Evolutionary conservation across 2,329 filamentous ascomycete species (phyloP), one percentile per base, ranked within the genome.

Genomic region (Colletotrichum sp.): DNA sequence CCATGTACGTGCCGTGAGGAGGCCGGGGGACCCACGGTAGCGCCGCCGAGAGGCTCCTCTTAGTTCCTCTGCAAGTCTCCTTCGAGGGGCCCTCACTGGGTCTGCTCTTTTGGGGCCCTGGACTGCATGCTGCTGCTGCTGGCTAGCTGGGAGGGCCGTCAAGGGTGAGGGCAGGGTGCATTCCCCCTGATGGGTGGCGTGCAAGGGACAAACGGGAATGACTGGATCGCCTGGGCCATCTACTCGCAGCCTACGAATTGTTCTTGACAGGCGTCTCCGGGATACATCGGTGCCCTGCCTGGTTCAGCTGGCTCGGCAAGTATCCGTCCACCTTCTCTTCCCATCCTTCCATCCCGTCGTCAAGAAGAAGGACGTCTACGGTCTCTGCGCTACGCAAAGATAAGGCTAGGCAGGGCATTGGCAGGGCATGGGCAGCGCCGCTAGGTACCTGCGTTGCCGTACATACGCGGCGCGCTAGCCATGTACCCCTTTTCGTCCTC

Each of bases 401-500:
- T 68, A 65, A 36, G 69, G 63, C 63, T 52, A 34, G 48, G 28
- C 30, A 34, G 22, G 55, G 70, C 70, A 28, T 30, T 30, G 28
- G 34, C 34, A 36, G 34, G 34, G 39, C 39, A 48, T 48, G 22
- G 64, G 63, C 63, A 28, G 57, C 34, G 30, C 48, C 25, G 48
- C 32, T 34, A 68, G 64, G 64, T 75, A 75, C 73, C 73, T 75
- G 73, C 70, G 73, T 75, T 57, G 36, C 22, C 73, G 32, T 66
- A 68, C 63, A 30, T 68, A 44, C 57, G 59, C 64, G 63, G 69
- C 55, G 44, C 64, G 32, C 36, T 65, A 65, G 27, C 22, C 25
- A 68, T 68, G 73, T 73, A 65, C 73, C 73, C 70, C 64, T 73
- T 73, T 73, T 75, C 69, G 39, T 6, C 70, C 39, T 75, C 36